Evolutionary conservation across 2,329 filamentous ascomycete species (phyloP).

Genomic region (Aureobasidium namibiae): DNA sequence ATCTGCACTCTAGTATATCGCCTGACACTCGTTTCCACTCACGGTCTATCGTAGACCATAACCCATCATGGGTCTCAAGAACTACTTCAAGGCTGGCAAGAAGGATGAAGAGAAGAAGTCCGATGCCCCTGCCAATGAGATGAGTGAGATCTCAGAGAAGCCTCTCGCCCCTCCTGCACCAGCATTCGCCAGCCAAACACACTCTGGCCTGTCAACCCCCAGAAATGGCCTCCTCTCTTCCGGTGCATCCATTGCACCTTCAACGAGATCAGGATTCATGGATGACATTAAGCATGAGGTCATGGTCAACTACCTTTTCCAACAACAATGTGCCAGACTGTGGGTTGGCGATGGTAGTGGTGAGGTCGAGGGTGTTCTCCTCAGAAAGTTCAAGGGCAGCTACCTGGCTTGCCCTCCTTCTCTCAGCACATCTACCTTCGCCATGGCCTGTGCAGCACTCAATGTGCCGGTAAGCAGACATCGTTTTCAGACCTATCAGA

Average conservation of each 20-base stretch:
- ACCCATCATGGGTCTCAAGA: conserved; percentile 49
- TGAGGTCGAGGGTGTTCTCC: conserved; percentile 62
- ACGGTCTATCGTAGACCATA: not conserved
- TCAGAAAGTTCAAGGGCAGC: conserved; percentile 58
- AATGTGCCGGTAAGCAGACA: conserved; percentile 56
- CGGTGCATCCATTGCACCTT: conserved; percentile 39
- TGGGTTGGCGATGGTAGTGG: conserved; percentile 66
- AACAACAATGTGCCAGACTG: conserved; percentile 65
- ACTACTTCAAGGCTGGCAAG: conserved; percentile 54
- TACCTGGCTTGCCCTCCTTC: conserved; percentile 67
- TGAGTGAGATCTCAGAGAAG: conserved; percentile 31
- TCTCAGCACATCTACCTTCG: conserved; percentile 55
- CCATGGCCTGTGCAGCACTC: conserved; percentile 56
- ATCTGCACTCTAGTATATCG: not conserved
- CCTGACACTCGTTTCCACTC: conserved; percentile 1
- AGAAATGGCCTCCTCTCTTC: conserved; percentile 40
- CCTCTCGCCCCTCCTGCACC: conserved; percentile 12
- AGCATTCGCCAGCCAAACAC: conserved; percentile 16
- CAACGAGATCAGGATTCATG: conserved; percentile 32
- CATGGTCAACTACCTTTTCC: conserved; percentile 76
- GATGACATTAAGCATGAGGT: conserved; percentile 74
- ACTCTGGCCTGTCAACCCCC: conserved; percentile 29
- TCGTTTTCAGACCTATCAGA: not conserved
- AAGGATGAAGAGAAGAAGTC: conserved; percentile 25
- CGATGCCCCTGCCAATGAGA: conserved; percentile 8